Base-by-base conservation (phyloP, 108 stramenopile genomes). In the Nitzschia inconspicua region DNA sequence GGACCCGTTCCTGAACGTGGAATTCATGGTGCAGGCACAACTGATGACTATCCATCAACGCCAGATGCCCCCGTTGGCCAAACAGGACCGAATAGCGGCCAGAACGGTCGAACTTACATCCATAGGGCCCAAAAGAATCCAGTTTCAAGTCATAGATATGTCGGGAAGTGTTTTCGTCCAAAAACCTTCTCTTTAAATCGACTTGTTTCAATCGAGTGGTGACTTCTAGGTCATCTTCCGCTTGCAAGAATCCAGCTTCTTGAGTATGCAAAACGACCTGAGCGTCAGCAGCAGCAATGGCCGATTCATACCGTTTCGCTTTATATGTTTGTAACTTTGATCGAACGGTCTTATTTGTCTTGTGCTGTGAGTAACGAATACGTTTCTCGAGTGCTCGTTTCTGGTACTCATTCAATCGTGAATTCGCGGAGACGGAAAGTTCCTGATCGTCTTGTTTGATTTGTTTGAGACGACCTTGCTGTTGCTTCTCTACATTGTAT, bases 111-210 rank as follows among this genome's bases (percentile, higher is more conserved):
- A 87, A 94, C n/a, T 66, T 65, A 26, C 88, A 57, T 19, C 70
- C 79, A 46, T 91, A 89, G 4, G 93, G 93, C 5, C 69, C 48
- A 55, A 76, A 69, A 6, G 71, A 44, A 3, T 55, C 54, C 54
- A 94, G 47, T 2, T 72, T 69, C 60, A 94, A 47, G 67, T 94
- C 84, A 54, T 74, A 94, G 44, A 94, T 87, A 22, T 94, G 83
- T 27, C 77, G 44, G 2, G 82, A 60, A 3, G 82, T 80, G 25
- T 77, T 66, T 36, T 84, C 82, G 43, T 86, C 75, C 23, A 90
- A 56, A 40, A 70, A 64, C 22, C 64, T 28, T 5, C 67, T 66
- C 50, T 85, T 89, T 58, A 94, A 62, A 50, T 73, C 47, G 3
- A 57, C 54, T 40, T 91, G 89, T 4, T 78, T 70, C 59, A 94